Evolutionary conservation across 2,329 filamentous ascomycete species (phyloP), one percentile per base, ranked within the genome.

Genomic region (Emergomyces africanus): DNA sequence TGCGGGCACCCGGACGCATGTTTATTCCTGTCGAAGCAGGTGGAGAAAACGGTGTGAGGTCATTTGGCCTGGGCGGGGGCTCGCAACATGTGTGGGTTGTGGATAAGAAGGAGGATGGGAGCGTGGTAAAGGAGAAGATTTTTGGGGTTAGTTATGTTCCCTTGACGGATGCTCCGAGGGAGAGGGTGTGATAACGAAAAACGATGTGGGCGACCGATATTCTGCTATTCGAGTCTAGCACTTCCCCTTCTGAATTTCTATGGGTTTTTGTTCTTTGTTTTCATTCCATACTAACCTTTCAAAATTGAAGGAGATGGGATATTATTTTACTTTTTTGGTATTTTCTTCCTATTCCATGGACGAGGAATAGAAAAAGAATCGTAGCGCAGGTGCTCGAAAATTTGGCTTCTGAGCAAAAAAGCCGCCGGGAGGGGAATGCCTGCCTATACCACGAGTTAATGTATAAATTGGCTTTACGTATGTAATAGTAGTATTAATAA

Each of bases 1-100:
- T 99, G 64, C 84, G 83, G 63, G 76, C 81, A 2, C 92, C 92
- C 0, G 94, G 94, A 0, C 79, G 85, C 76, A 70, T 86, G 66
- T 86, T 86, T 68, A 83, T 86, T n/a, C 83, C 83, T 0, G 81
- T 86, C 3, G 80, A 81, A 48, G 69, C 74, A 9, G 76, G 77
- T 33, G 68, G 70, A 1, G 68, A 69, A 33, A 66, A 68, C 62
- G 64, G 61, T 18, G 23, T 58, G 4, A 25, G 53, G 14, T 61
- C 59, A 5, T 30, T 69, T n/a, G 65, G 65, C 9, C 54, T 68
- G 15, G 60, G 64, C 51, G 69, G 68, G 10, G 71, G 69, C 23
- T 20, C 50, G 5, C 83, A 86, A 68, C 77, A 81, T 68, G 84
- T 86, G 50, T 86, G 79, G 72, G 78, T 86, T 3, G 77, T 86